phyloP scores from a whole-genome alignment of 2,329 filamentous ascomycete genomes.

The Beauveria asiatica region DNA sequence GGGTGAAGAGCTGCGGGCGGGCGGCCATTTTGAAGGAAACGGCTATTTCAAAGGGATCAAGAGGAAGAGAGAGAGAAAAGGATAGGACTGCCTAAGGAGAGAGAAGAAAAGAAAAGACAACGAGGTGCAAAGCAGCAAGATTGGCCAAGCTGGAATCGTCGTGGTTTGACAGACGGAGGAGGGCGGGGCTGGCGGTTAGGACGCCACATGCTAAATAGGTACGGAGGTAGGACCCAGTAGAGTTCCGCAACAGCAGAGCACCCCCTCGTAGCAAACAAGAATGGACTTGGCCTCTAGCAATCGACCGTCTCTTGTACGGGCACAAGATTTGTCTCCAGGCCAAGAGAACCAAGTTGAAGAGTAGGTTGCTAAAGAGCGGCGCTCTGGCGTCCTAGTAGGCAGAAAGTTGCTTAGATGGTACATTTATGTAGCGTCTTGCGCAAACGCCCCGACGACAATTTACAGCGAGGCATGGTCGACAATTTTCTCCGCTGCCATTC shows the following conservation, averaged over 20 bases:
- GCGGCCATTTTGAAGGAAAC: conserved; percentile 38
- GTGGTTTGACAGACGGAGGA: neutral
- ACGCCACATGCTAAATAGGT: neutral
- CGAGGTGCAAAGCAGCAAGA: neutral
- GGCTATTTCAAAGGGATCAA: too few relatives aligned
- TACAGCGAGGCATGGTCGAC: neutral
- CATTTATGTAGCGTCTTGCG: neutral
- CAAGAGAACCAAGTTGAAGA: neutral
- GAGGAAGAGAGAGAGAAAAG: neutral
- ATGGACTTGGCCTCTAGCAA: neutral
- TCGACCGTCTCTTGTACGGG: neutral
- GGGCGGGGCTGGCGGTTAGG: neutral
- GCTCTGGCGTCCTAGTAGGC: neutral
- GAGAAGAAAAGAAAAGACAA: neutral
- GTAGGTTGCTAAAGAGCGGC: neutral
- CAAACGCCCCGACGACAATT: neutral
- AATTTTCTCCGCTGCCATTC: neutral
- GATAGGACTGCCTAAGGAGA: neutral
- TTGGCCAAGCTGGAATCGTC: neutral
- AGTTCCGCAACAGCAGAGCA: neutral
- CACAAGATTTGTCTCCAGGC: neutral
- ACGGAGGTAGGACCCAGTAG: too few relatives aligned
- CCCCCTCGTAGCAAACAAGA: neutral
- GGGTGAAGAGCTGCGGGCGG: conserved; percentile 51
- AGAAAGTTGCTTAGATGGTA: neutral